Base-by-base conservation (phyloP, 495 filamentous ascomycete species). In the Aspergillus funiculosus region DNA sequence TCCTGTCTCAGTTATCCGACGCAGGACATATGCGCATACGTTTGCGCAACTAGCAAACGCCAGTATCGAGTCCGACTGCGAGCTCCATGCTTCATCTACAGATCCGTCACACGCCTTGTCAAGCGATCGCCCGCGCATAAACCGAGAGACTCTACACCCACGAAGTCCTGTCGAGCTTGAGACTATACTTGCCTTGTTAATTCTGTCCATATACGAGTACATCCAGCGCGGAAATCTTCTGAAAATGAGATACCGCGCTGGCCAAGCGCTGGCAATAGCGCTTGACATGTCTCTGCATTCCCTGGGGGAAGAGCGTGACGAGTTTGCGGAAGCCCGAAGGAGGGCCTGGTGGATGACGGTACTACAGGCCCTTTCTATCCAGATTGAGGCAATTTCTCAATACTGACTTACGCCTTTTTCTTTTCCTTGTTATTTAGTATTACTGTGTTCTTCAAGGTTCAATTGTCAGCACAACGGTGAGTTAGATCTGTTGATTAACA, bases 321-420 rank as follows among this genome's bases (percentile, higher is more conserved):
- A 72, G 30, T 68, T 64, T 32, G 71, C 69, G 3, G 78, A 82
- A 52, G 75, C 75, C 35, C 70, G 71, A 52, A 63, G 74, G 24
- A 68, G 77, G 51, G 68, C 72, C 34, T 82, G 78, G 78, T 82
- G 78, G 78, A 80, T 80, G 77, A 81, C 77, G 41, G 74, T 75
- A 64, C 26, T 58, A 19, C 15, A n/a, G n/a, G n/a, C 1, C 11
- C 22, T 27, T 25, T 11, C 2, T 4, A 7, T 18, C 36, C 5
- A 7, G 10, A 1, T 30, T 13, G 14, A 15, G 13, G n/a, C n/a
- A n/a, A n/a, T n/a, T n/a, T n/a, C n/a, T n/a, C n/a, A n/a, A n/a
- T n/a, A n/a, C n/a, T n/a, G n/a, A n/a, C n/a, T n/a, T n/a, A n/a
- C n/a, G n/a, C n/a, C n/a, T n/a, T n/a, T n/a, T n/a, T n/a, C n/a